Evolutionary conservation across 371 early-diverging fungal species (phyloP).

Genomic region (Pancytospora philotis): DNA sequence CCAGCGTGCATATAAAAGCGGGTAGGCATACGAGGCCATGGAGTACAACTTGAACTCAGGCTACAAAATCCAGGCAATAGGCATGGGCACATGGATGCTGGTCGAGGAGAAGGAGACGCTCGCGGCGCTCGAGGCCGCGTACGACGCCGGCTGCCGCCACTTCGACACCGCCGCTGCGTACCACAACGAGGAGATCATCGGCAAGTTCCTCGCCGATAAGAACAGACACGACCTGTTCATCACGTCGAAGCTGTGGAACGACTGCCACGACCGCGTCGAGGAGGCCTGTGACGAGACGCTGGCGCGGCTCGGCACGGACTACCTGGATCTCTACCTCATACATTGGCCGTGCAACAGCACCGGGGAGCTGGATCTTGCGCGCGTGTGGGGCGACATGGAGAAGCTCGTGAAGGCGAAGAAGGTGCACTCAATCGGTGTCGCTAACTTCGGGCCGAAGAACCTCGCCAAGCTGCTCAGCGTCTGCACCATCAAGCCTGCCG

Average conservation of each 20-base stretch:
- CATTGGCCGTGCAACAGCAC: conserved; percentile 64
- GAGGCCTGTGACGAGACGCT: conserved; percentile 62
- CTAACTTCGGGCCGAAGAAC: conserved; percentile 67
- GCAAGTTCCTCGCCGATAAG: conserved; percentile 63
- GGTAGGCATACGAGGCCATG: too few relatives aligned
- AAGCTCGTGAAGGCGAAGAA: conserved; percentile 61
- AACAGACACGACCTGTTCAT: conserved; percentile 68
- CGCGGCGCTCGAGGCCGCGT: conserved; percentile 62
- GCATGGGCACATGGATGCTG: conserved; percentile 54
- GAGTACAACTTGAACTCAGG: too few relatives aligned
- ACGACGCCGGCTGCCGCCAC: conserved; percentile 65
- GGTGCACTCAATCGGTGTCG: conserved; percentile 68
- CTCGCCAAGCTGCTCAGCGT: conserved; percentile 62
- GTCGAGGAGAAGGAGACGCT: conserved; percentile 60
- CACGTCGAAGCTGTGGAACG: conserved; percentile 80
- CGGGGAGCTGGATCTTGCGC: conserved; percentile 50
- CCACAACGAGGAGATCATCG: conserved; percentile 72
- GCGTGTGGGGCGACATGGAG: conserved; percentile 70
- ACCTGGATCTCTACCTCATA: conserved; percentile 76
- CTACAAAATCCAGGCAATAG: conserved; percentile 51
- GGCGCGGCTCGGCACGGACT: conserved; percentile 66
- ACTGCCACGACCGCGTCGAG: conserved; percentile 58
- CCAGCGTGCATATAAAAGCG: too few relatives aligned
- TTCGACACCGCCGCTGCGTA: conserved; percentile 67
- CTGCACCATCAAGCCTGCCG: conserved; percentile 68